phyloP scores from a whole-genome alignment of 768 basidiomycete species.

The Pluteus cervinus region DNA sequence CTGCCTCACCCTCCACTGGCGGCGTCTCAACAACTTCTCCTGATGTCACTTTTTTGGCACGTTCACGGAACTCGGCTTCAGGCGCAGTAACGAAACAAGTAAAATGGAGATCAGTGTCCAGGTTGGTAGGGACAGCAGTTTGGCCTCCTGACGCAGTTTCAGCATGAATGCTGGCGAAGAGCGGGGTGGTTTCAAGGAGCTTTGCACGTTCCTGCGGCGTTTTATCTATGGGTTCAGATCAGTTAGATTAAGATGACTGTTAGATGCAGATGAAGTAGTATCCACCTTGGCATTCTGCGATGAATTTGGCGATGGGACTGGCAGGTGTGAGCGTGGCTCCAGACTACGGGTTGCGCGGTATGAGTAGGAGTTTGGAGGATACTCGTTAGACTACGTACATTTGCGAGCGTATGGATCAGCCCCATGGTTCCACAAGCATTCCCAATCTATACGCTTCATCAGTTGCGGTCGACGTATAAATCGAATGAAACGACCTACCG shows the following conservation, averaged over 20 bases:
- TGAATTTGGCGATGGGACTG: conserved; percentile 61
- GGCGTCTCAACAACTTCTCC: too few species aligned
- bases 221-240: conserved; percentile 37
- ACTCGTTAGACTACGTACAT: conserved; percentile 47
- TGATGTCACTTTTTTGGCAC: conserved; percentile 17
- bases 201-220: conserved; percentile 70
- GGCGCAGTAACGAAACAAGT: conserved; percentile 79
- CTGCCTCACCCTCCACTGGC: conserved; percentile 13
- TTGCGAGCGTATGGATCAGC: conserved; percentile 75
- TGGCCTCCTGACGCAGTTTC: conserved; percentile 68
- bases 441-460: conserved; percentile 42
- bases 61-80: conserved; percentile 28
- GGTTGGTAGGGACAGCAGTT: conserved; percentile 52
- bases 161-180: conserved; percentile 76
- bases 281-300: conserved; percentile 59
- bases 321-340: conserved; percentile 48
- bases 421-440: conserved; percentile 91
- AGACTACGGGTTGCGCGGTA: conserved; percentile 32
- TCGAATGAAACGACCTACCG: conserved; percentile 37
- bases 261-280: conserved; percentile 5
- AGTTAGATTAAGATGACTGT: neutral
- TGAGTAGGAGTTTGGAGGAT: too few species aligned
- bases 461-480: neutral
- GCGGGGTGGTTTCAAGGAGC: conserved; percentile 65
- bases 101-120: conserved; percentile 79